These are phyloP conservation scores for Clavaria fumosa DNA, from an alignment of 768 basidiomycete species.

Conservation along the genomic window DNA sequence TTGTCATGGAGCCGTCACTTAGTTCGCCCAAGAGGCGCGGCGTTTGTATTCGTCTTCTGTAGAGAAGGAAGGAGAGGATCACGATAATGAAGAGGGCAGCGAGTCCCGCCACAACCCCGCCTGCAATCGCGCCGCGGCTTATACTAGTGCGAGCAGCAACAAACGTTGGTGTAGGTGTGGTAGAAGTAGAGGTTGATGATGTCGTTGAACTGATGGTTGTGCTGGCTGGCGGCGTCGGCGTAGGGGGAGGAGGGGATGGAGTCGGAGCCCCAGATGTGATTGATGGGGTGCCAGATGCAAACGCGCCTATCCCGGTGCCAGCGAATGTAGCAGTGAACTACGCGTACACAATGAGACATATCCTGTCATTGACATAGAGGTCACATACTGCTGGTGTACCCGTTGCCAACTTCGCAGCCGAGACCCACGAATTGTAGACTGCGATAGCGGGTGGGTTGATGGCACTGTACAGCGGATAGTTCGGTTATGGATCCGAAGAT, in stretches of 20 bases:
- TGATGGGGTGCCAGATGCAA: neutral
- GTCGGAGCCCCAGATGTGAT: neutral
- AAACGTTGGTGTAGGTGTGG: neutral
- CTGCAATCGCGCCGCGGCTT: constrained; percentile 7
- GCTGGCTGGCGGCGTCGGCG: constrained; percentile 22
- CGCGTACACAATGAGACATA: too few relatives aligned
- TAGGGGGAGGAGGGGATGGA: constrained; percentile 3
- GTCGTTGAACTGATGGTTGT: constrained; percentile 3
- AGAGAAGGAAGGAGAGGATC: constrained; percentile 6
- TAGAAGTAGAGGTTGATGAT: neutral
- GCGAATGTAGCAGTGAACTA: neutral
- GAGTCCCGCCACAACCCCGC: constrained; percentile 7
- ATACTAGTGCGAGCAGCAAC: neutral
- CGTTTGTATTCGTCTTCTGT: too few relatives aligned
- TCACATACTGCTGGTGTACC: constrained; percentile 12
- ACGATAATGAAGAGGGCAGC: constrained; percentile 4
- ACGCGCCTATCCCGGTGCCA: neutral
- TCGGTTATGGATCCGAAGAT: too few relatives aligned
- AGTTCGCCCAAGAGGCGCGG: too few relatives aligned
- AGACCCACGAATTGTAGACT: constrained; percentile 4
- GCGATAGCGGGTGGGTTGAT: constrained; percentile 8
- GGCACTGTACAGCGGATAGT: too few relatives aligned
- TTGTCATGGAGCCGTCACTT: too few relatives aligned
- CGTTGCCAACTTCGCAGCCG: constrained; percentile 18
- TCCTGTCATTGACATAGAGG: too few relatives aligned